These are phyloP conservation scores for Sextonia rubra DNA, from an alignment of 164 flowering plant genomes.

Conservation along the genomic window DNA sequence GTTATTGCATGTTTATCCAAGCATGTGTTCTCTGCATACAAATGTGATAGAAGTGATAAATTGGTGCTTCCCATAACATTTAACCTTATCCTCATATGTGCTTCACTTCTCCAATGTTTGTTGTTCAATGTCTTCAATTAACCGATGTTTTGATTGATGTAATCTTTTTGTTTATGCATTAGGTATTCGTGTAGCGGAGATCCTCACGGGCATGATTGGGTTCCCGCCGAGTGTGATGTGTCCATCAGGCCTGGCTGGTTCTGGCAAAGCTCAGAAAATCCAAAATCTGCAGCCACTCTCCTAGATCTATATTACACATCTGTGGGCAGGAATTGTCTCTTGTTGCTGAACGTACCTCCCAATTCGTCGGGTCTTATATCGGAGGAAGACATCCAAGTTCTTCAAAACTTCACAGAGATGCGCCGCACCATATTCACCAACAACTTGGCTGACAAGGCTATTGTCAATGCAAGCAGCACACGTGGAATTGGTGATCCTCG, in stretches of 20 bases:
- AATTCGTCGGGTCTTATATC: slow-evolving; percentile 93
- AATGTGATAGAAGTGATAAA: too few species aligned
- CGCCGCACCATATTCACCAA: slow-evolving; percentile 58
- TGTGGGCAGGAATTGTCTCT: slow-evolving; percentile 79
- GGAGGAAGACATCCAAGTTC: slow-evolving; percentile 69
- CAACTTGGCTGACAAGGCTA: slow-evolving; percentile 58
- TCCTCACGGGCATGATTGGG: slow-evolving; percentile 80
- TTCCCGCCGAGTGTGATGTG: slow-evolving; percentile 96
- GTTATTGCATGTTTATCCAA: too few species aligned
- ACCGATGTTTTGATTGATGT: neutral
- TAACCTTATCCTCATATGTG: neutral
- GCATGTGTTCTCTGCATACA: too few species aligned
- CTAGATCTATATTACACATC: slow-evolving; percentile 89
- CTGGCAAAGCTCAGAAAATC: slow-evolving; percentile 84
- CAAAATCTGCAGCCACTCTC: slow-evolving; percentile 71
- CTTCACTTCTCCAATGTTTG: neutral
- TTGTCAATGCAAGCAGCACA: slow-evolving; percentile 53
- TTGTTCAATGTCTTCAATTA: neutral
- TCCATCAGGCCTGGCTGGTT: slow-evolving; percentile 99
- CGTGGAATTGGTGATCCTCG: slow-evolving; percentile 34
- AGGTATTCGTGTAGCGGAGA: slow-evolving; percentile 77
- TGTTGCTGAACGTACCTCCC: slow-evolving; percentile 88
- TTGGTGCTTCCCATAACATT: neutral
- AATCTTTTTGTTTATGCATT: neutral
- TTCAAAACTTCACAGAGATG: slow-evolving; percentile 57